phyloP scores from a whole-genome alignment of 2,329 filamentous ascomycete species.

The Bimuria novae-zelandiae region DNA sequence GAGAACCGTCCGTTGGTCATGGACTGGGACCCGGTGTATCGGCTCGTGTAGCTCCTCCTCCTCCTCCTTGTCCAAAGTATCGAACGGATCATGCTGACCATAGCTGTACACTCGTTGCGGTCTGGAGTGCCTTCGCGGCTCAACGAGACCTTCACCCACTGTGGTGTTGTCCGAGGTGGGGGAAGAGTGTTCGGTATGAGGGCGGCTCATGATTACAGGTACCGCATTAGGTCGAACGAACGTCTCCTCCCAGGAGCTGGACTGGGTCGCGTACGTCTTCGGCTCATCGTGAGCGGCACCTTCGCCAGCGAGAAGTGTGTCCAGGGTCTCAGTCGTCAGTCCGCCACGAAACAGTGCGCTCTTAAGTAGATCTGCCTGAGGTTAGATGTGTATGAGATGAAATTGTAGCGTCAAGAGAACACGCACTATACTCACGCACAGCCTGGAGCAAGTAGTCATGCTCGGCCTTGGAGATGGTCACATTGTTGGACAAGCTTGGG shows the following conservation, averaged over 20 bases:
- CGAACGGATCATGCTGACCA: conserved; percentile 23
- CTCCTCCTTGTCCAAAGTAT: conserved; percentile 22
- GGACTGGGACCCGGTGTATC: conserved; percentile 23
- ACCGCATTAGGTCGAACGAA: conserved; percentile 15
- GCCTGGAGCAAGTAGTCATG: conserved; percentile 60
- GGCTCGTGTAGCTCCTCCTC: conserved; percentile 21
- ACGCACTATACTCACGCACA: conserved; percentile 61
- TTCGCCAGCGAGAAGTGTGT: conserved; percentile 50
- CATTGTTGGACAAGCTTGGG: conserved; percentile 42
- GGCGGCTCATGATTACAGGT: conserved; percentile 13
- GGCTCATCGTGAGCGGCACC: conserved; percentile 19
- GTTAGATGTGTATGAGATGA: neutral
- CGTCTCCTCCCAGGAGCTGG: conserved; percentile 21
- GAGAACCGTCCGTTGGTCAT: conserved; percentile 61
- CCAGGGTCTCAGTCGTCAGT: conserved; percentile 54
- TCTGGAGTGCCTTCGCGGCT: conserved; percentile 16
- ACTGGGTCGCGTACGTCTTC: conserved; percentile 11
- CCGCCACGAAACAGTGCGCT: conserved; percentile 57
- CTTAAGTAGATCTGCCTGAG: conserved; percentile 49
- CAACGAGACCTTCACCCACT: conserved; percentile 19
- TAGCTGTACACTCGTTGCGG: conserved; percentile 22
- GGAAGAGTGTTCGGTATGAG: conserved; percentile 11
- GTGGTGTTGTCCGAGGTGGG: conserved; percentile 27
- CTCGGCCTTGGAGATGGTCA: conserved; percentile 64
- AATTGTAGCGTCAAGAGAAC: neutral